Evolutionary conservation across 352 stramenopile genomes (phyloP).

Genomic region (Phytophthora quininea): DNA sequence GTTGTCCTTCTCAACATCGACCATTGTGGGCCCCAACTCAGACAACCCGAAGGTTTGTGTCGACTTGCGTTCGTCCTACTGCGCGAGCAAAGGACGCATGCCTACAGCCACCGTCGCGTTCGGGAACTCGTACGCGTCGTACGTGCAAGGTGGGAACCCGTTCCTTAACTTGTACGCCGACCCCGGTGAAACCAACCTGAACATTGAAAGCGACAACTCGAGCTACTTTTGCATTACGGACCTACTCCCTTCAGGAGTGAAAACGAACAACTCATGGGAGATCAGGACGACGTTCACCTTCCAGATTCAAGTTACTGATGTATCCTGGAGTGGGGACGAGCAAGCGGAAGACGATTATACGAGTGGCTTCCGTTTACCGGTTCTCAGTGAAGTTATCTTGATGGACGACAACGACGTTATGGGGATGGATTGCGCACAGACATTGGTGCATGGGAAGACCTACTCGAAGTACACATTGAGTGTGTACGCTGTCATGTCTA

Average conservation of each 20-base stretch:
- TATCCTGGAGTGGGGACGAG: conserved; percentile 48
- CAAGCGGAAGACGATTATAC: conserved; percentile 19
- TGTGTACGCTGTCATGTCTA: conserved; percentile 89
- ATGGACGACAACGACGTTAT: conserved; percentile 58
- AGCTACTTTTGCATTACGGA: conserved; percentile 82
- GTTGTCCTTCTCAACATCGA: conserved; percentile 81
- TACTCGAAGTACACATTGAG: conserved; percentile 71
- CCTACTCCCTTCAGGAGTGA: conserved; percentile 59
- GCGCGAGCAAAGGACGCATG: conserved; percentile 50
- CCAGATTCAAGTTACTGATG: conserved; percentile 68
- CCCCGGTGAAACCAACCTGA: conserved; percentile 57
- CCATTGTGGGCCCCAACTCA: conserved; percentile 66
- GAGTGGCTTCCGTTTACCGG: conserved; percentile 45
- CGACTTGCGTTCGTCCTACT: conserved; percentile 61
- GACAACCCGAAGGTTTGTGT: conserved; percentile 74
- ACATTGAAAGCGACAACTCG: conserved; percentile 56
- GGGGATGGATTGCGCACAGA: conserved; percentile 73
- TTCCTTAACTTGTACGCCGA: conserved; percentile 73
- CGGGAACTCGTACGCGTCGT: conserved; percentile 42
- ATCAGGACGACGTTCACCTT: conserved; percentile 75
- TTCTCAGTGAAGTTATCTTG: conserved; percentile 63
- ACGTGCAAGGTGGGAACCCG: conserved; percentile 79
- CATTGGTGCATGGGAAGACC: conserved; percentile 65
- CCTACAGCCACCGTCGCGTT: conserved; percentile 62
- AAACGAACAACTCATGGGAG: conserved; percentile 69